phyloP scores from a whole-genome alignment of 2,329 filamentous ascomycete genomes.

The Zasmidium cellare region DNA sequence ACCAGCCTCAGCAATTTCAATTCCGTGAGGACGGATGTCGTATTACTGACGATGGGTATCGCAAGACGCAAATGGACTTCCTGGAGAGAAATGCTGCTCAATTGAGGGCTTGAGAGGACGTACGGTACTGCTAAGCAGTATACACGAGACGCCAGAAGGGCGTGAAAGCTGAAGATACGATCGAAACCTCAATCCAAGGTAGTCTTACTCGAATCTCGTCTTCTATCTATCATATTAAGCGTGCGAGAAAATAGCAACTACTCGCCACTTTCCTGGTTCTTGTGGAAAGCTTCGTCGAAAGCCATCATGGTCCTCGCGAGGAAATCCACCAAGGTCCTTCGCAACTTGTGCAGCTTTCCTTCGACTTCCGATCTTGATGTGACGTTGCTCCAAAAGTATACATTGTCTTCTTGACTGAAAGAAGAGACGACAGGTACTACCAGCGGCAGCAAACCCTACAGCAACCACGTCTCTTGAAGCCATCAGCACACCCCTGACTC shows the following conservation, averaged over 20 bases:
- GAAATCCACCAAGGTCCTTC: neutral
- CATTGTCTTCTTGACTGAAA: neutral
- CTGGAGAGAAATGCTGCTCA: conserved; percentile 9
- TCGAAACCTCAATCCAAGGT: too few species aligned
- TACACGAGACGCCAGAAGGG: too few species aligned
- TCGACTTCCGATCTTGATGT: neutral
- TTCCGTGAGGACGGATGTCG: conserved; percentile 3
- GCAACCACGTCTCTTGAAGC: neutral
- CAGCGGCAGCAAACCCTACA: neutral
- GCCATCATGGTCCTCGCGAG: neutral
- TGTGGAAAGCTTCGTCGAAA: too few species aligned
- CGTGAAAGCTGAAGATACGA: too few species aligned
- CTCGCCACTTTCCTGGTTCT: too few species aligned
- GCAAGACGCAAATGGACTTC: conserved; percentile 3
- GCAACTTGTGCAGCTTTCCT: neutral
- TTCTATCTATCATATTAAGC: too few species aligned
- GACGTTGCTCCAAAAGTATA: neutral
- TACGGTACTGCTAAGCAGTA: too few species aligned
- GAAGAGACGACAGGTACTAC: neutral
- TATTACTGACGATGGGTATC: conserved; percentile 7
- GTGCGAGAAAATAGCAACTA: too few species aligned
- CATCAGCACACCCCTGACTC: too few species aligned
- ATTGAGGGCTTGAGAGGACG: conserved; percentile 4
- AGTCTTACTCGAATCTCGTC: too few species aligned
- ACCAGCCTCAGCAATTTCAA: neutral